Percentiles rank a stretch among this genome's conserved stretches.
Evolutionary conservation across 1,139 yeast genomes (phyloP).

Genomic region (Lodderomyces orthopsilosis): DNA sequence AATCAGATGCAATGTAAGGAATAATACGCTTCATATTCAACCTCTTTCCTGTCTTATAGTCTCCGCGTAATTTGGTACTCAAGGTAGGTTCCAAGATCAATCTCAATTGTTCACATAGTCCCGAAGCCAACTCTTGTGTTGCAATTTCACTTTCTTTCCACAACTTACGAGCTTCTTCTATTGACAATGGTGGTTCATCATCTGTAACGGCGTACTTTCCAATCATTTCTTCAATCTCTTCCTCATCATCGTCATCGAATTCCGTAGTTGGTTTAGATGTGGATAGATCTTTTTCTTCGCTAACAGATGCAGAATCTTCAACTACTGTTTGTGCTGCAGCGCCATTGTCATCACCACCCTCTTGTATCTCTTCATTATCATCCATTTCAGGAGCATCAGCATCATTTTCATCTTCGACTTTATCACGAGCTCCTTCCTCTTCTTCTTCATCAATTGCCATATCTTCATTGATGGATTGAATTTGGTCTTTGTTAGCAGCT

Average conservation of each 20-base stretch:
- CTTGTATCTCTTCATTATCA: constrained; percentile 20
- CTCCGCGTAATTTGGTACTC: constrained; percentile 92
- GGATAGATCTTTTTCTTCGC: constrained; percentile 11
- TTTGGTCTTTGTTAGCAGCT: constrained; percentile 78
- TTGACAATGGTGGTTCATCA: constrained; percentile 46
- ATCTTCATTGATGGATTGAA: constrained; percentile 74
- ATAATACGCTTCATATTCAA: constrained; percentile 96
- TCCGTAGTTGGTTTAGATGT: constrained; percentile 8
- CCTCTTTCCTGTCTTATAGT: constrained; percentile 95
- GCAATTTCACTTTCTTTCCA: constrained; percentile 84
- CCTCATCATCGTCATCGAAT: constrained; percentile 23
- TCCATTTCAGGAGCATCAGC: constrained; percentile 24
- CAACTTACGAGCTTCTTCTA: constrained; percentile 68
- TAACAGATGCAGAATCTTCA: constrained; percentile 19
- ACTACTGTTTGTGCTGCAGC: constrained; percentile 17
- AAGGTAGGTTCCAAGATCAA: constrained; percentile 92
- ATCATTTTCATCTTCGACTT: constrained; percentile 21
- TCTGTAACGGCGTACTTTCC: constrained; percentile 18
- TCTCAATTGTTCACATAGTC: constrained; percentile 88
- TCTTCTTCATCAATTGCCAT: constrained; percentile 66
- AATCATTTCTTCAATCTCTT: constrained; percentile 27
- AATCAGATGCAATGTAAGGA: constrained; percentile 96
- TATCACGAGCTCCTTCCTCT: constrained; percentile 19
- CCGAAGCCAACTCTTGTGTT: constrained; percentile 83
- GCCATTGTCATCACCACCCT: constrained; percentile 24